A percentile compares a stretch with the other conserved stretches of the same genome.
phyloP scores from a whole-genome alignment of 2,329 filamentous ascomycete species.

The Microcera coccophila region DNA sequence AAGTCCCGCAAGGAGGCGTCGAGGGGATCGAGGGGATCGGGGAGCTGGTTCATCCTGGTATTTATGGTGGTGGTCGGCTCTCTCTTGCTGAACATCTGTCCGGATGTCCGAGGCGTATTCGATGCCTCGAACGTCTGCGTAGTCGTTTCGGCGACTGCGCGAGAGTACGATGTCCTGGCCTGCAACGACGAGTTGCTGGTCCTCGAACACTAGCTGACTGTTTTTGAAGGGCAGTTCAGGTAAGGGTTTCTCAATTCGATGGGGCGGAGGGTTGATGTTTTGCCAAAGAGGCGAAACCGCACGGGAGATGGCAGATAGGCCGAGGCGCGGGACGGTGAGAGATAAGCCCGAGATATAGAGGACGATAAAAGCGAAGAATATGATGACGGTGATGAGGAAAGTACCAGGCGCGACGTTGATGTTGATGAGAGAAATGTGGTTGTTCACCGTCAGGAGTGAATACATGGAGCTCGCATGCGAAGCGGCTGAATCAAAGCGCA shows the following conservation, averaged over 20 bases:
- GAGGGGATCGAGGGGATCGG: constrained; percentile 30
- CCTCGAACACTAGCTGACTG: constrained; percentile 30
- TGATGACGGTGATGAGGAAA: constrained; percentile 49
- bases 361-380: constrained; percentile 49
- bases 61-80: neutral
- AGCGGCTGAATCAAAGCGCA: neutral
- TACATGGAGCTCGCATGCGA: constrained; percentile 47
- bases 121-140: neutral
- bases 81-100: neutral
- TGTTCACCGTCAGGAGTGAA: constrained; percentile 58
- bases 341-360: constrained; percentile 42
- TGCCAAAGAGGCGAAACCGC: constrained; percentile 14
- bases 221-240: constrained; percentile 22
- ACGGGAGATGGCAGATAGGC: constrained; percentile 26
- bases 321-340: constrained; percentile 32
- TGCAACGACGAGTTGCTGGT: constrained; percentile 31
- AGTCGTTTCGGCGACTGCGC: constrained; percentile 13
- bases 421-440: constrained; percentile 58
- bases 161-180: constrained; percentile 30
- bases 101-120: neutral
- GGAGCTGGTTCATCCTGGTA: neutral
- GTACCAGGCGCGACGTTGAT: constrained; percentile 56
- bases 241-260: constrained; percentile 23
- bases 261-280: constrained; percentile 9
- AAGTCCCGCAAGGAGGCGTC: constrained; percentile 54